Evolutionary conservation across 1,284 basidiomycete species (phyloP), one percentile per base, ranked within the genome.

Genomic region (Coniferiporia weirii): DNA sequence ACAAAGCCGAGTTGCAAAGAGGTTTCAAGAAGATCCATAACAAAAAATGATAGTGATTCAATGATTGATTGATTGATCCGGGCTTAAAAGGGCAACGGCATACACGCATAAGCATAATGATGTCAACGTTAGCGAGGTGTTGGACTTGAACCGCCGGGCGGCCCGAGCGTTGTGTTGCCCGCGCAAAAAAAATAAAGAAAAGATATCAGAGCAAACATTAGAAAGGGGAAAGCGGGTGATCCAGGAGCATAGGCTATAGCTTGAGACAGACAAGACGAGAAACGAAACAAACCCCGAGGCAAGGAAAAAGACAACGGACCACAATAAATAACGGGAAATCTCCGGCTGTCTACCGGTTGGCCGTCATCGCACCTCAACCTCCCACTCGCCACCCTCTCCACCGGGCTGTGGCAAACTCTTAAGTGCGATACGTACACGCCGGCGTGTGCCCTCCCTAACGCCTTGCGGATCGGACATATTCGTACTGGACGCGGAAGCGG

Each of bases 311-410:
- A n/a, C 44, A 12, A 7, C 27, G 27, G 40, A n/a, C 40, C n/a
- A n/a, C 40, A 20, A 15, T 46, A 46, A 20, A 46, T 46, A 19
- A 40, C 8, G 12, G 17, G 8, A 46, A 46, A 46, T 46, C 12
- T 9, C 44, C 8, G 8, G 44, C 12, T 46, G 15, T 40, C 38
- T 27, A 27, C 27, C 38, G 38, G 40, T 27, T 2, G 27, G 27
- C 27, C 27, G 22, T 58, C 43, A 61, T 34, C 46, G 60, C 34
- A 86, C 74, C 68, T 85, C 80, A 56, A 87, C 83, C 71, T 87
- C 84, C 86, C 84, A 86, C 72, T 85, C 85, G 61, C 85, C 83
- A 56, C 82, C 84, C 68, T 85, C 83, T 59, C 78, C 78, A 50
- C 81, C 83, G 38, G 78, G 71, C 27, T 75, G 75, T 1, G 85